Conservation (phyloP, 371 early-diverging fungal species). For the Mycotypha africana region DNA sequence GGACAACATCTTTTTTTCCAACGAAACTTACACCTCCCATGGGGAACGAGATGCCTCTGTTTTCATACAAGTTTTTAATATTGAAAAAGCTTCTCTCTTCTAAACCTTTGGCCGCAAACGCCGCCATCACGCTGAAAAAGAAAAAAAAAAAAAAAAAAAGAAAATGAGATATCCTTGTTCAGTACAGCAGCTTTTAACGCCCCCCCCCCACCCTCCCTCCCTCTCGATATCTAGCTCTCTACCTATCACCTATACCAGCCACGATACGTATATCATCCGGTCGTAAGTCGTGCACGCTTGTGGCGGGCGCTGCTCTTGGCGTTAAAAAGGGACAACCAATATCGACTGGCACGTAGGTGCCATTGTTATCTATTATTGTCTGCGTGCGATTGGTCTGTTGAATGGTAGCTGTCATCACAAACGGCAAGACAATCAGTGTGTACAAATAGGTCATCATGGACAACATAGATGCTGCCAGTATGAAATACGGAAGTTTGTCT, state of each 20-base stretch:
- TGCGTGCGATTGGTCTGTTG: neutral
- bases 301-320: conserved; percentile 18
- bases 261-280: conserved; percentile 60
- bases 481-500: too few relatives aligned
- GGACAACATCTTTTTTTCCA: neutral
- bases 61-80: conserved; percentile 25
- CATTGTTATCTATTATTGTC: neutral
- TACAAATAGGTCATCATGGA: conserved; percentile 15
- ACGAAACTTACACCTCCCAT: conserved; percentile 50
- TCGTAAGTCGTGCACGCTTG: conserved; percentile 37
- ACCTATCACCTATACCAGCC: conserved; percentile 62
- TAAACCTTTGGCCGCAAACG: conserved; percentile 49
- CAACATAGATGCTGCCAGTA: conserved; percentile 6
- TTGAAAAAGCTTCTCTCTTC: conserved; percentile 22
- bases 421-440: conserved; percentile 16
- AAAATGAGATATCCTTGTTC: neutral
- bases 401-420: conserved; percentile 6
- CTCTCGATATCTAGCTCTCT: too few relatives aligned
- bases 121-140: conserved; percentile 56
- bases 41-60: conserved; percentile 46
- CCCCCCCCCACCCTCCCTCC: too few relatives aligned
- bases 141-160: neutral
- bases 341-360: conserved; percentile 7
- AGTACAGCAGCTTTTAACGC: neutral
- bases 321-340: conserved; percentile 31